Conservation (phyloP, 2,329 filamentous ascomycete species). For the Ceratocystis ficicola region DNA sequence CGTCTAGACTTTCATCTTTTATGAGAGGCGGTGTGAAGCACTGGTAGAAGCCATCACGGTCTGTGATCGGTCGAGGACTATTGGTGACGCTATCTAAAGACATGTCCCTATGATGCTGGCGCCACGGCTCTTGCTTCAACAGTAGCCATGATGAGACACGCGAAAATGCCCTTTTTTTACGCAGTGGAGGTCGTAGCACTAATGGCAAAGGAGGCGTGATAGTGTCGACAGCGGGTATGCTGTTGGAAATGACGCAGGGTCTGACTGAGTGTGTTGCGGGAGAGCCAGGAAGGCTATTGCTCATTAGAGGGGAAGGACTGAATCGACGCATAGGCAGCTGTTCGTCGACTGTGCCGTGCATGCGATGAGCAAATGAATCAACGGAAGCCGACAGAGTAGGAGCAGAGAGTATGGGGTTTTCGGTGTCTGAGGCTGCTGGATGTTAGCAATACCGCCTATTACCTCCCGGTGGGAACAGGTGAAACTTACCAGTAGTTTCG, state of each 20-base stretch:
- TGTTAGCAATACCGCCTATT: background rate
- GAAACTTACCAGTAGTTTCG: conserved; percentile 25
- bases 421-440: background rate
- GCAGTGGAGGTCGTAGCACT: conserved; percentile 46
- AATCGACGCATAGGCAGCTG: background rate
- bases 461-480: background rate
- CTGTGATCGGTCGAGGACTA: conserved; percentile 39
- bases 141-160: conserved; percentile 50
- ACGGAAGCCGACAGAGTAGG: conserved; percentile 45
- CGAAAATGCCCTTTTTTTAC: conserved; percentile 57
- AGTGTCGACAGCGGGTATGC: conserved; percentile 24
- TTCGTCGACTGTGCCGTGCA: background rate
- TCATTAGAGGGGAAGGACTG: conserved; percentile 16
- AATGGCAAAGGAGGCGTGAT: conserved; percentile 47
- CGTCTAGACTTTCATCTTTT: background rate
- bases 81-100: conserved; percentile 39
- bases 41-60: conserved; percentile 47
- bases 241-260: conserved; percentile 21
- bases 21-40: conserved; percentile 30
- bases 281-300: background rate
- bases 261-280: conserved; percentile 13
- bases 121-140: conserved; percentile 29
- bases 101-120: conserved; percentile 29
- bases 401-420: conserved; percentile 38
- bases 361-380: conserved; percentile 45